phyloP scores from a whole-genome alignment of 306 rosid species.

The Quercus gilva region DNA sequence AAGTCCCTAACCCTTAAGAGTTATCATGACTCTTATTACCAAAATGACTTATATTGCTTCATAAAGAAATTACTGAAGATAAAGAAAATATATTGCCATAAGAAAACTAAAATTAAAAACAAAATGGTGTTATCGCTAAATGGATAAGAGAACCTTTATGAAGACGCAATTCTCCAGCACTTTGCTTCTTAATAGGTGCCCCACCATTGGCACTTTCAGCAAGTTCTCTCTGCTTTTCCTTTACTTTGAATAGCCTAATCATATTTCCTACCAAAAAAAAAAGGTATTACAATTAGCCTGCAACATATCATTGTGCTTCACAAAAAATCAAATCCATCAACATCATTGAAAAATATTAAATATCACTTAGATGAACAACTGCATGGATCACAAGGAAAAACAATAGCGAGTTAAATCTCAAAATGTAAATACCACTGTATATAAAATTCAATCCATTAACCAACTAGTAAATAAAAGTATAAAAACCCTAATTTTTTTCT shows the following conservation, averaged over 20 bases:
- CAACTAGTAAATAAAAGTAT: background rate
- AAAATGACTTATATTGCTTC: background rate
- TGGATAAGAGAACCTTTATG: slow-evolving; percentile 59
- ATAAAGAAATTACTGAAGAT: too few relatives aligned
- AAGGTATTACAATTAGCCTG: slow-evolving; percentile 13
- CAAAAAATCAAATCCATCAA: background rate
- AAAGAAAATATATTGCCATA: background rate
- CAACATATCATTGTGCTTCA: background rate
- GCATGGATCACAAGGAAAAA: background rate
- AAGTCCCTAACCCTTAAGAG: background rate
- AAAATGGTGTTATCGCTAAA: background rate
- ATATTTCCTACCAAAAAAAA: slow-evolving; percentile 48
- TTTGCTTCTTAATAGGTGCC: slow-evolving; percentile 68
- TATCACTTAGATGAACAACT: background rate
- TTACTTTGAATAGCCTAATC: slow-evolving; percentile 86
- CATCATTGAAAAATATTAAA: background rate
- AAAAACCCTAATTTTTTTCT: background rate
- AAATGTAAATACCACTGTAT: background rate
- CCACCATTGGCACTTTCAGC: slow-evolving; percentile 75
- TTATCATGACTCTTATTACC: background rate
- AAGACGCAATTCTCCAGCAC: slow-evolving; percentile 95
- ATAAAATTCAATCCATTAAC: background rate
- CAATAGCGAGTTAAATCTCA: background rate
- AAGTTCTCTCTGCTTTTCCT: slow-evolving; percentile 89
- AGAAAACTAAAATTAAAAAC: background rate